These are phyloP conservation scores for Cladophialophora bantiana DNA, from an alignment of 2,329 filamentous ascomycete species.

Conservation along the genomic window DNA sequence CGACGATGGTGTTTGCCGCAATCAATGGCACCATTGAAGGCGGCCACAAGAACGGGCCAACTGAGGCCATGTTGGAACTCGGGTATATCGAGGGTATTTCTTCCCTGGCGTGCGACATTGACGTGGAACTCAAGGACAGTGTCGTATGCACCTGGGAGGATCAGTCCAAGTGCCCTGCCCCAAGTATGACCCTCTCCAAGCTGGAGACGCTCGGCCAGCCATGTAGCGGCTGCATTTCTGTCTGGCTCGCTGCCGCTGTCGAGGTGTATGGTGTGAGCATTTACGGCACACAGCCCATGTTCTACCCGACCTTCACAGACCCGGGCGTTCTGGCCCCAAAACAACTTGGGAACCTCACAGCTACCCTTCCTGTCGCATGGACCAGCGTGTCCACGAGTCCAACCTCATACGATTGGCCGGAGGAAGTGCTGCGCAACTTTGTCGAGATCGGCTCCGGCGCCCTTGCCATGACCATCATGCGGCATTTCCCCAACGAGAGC, in stretches of 20 bases:
- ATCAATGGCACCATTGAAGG: conserved; percentile 11
- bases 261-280: conserved; percentile 5
- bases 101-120: conserved; percentile 6
- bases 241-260: conserved; percentile 5
- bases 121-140: conserved; percentile 9
- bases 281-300: conserved; percentile 7
- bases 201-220: not conserved
- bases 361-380: not conserved
- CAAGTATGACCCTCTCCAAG: not conserved
- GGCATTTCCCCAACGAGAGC: conserved; percentile 12
- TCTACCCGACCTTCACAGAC: conserved; percentile 5
- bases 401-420: not conserved
- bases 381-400: conserved; percentile 2
- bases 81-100: not conserved
- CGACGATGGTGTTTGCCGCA: conserved; percentile 4
- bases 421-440: conserved; percentile 6
- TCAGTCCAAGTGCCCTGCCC: conserved; percentile 3
- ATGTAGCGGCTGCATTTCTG: conserved; percentile 3
- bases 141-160: conserved; percentile 8
- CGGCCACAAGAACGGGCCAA: conserved; percentile 5
- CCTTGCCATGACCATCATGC: conserved; percentile 6
- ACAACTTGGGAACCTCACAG: not conserved
- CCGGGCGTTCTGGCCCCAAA: not conserved
- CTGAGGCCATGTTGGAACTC: not conserved
- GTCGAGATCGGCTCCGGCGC: conserved; percentile 9